These are phyloP conservation scores for Anastatica hierochuntica DNA, from an alignment of 345 rosid species.

Conservation along the genomic window DNA sequence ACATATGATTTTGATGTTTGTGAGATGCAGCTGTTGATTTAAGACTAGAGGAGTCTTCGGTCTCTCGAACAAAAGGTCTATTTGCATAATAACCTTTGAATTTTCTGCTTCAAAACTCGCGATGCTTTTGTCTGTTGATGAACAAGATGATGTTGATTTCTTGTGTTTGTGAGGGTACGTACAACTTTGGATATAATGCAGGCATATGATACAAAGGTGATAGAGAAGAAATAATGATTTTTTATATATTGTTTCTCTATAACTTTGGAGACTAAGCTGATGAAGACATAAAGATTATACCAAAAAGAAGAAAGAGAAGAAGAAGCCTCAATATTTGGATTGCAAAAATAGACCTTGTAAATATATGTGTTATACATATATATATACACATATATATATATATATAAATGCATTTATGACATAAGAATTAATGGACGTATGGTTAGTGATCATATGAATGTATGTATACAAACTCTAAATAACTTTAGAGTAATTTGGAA, in stretches of 20 bases:
- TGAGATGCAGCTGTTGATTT: conserved; percentile 67
- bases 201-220: conserved; percentile 60
- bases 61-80: conserved; percentile 82
- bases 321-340: background rate
- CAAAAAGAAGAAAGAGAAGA: background rate
- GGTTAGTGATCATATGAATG: too few species aligned
- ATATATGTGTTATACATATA: too few species aligned
- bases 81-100: conserved; percentile 50
- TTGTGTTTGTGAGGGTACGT: conserved; percentile 24
- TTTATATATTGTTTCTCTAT: background rate
- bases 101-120: too few species aligned
- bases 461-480: too few species aligned
- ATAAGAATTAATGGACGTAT: too few species aligned
- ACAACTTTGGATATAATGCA: conserved; percentile 75
- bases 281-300: background rate
- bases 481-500: too few species aligned
- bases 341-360: too few species aligned
- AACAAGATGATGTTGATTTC: background rate
- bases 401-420: too few species aligned
- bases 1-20: conserved; percentile 3
- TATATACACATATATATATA: too few species aligned
- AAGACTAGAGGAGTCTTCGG: conserved; percentile 73
- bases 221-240: conserved; percentile 45
- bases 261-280: conserved; percentile 3
- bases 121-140: too few species aligned